Conservation (phyloP, 257 asterid species). For the Gentiana dahurica region DNA sequence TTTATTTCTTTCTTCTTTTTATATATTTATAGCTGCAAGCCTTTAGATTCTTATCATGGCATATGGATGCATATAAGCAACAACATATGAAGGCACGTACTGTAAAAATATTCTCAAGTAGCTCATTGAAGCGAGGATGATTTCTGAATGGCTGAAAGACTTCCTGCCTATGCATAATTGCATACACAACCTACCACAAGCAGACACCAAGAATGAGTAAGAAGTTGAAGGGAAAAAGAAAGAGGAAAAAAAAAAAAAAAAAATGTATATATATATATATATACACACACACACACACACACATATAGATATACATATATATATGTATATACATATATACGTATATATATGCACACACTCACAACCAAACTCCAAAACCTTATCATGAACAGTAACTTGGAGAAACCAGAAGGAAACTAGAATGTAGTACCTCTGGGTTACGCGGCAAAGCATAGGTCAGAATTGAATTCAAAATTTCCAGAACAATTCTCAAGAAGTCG, state of each 20-base stretch:
- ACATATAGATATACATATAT: no score
- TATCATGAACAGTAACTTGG: constrained; percentile 3
- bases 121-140: constrained; percentile 88
- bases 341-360: no score
- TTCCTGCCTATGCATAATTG: constrained; percentile 94
- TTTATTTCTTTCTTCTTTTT: not conserved
- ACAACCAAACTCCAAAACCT: no score
- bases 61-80: not conserved
- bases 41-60: no score
- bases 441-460: constrained; percentile 75
- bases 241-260: not conserved
- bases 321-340: no score
- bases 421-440: constrained; percentile 70
- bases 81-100: constrained; percentile 24
- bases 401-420: constrained; percentile 11
- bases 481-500: constrained; percentile 82
- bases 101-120: constrained; percentile 77
- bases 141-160: constrained; percentile 83
- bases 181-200: constrained; percentile 71
- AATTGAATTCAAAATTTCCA: constrained; percentile 77
- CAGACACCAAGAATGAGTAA: constrained; percentile 10
- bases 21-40: no score
- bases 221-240: not conserved
- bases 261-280: not conserved
- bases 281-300: no score